Base-by-base conservation (phyloP, 2,329 filamentous ascomycete genomes). In the Aureobasidium sp. region DNA sequence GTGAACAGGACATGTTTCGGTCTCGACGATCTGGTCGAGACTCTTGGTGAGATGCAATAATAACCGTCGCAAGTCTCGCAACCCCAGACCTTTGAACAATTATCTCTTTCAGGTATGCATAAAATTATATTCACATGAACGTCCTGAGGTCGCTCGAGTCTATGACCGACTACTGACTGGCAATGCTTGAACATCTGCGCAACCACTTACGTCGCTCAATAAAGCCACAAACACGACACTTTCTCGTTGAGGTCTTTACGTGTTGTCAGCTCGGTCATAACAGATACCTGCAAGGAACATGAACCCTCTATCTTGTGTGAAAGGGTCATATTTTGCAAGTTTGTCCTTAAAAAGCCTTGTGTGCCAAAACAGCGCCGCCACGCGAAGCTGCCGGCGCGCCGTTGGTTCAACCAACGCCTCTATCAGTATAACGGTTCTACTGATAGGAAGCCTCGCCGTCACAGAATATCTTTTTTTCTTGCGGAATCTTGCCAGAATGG, bases 351-450 rank as follows among this genome's bases (percentile, higher is more conserved):
- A 16, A 39, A 36, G 53, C 13, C 11, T 7, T 27, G 16, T 10
- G 8, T 39, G 30, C 39, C n/a, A n/a, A 44, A 57, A 57, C 32
- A 57, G 42, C 41, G 41, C 27, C 27, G 54, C 54, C 54, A 58
- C 54, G 54, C 54, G 54, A 57, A 57, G 53, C 53, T 16, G 53
- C 53, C 53, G 53, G 34, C 25, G 29, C 54, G 5, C 54, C 42
- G 47, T 48, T 48, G 27, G 41, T 57, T 48, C 42, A 58, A 48
- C 54, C 32, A 58, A 58, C 54, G 54, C 42, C 34, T 48, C 54
- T 58, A 58, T 58, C 53, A 48, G 45, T 42, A 47, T 10, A 58
- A 58, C 54, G 54, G 54, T 42, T 58, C 47, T 58, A 58, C 54
- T 39, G 54, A 58, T 58, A 57, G 41, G 54, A 58, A 58, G 54